Base-by-base conservation (phyloP, 2,329 filamentous ascomycete genomes). In the Penicillium sp. region DNA sequence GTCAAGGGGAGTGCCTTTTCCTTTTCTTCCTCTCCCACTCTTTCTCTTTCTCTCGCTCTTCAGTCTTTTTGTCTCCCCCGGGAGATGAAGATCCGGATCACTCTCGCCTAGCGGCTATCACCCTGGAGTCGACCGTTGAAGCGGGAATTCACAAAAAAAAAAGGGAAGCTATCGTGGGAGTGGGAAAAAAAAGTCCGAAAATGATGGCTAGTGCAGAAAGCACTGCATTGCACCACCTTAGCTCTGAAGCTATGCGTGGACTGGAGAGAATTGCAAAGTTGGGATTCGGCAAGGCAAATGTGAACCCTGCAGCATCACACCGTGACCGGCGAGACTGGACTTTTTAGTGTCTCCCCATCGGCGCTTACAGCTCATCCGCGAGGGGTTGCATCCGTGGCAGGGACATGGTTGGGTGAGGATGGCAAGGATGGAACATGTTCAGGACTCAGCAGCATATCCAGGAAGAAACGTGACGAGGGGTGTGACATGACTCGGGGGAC, bases 291-390 rank as follows among this genome's bases (percentile, higher is more conserved):
- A 7, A 32, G 29, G 8, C 29, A 11, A 32, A 32, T 7, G 29
- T 32, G 29, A 32, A 32, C 29, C 29, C 8, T 11, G 11, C 8
- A 32, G 5, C 7, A 32, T 32, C 29, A 32, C 29, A 32, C 29
- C 29, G 29, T 11, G 29, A 32, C 8, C 29, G 11, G 29, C 29
- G 5, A 46, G 56, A 57, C 57, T 50, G 52, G 50, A 47, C 41
- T 44, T 40, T 44, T 43, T 39, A 34, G 36, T 26, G 27, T 28
- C 39, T 13, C 42, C 49, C 40, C 41, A 35, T 43, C 45, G 50
- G 57, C 58, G 58, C 54, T 60, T 60, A 60, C 46, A 60, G 51
- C 48, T 48, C 43, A 39, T 47, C 51, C 37, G 43, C 37, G 37
- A 59, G 39, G 54, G 55, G 57, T 46, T 54, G 45, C 36, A 45